These are phyloP conservation scores for Phytopythium aichiense DNA, from an alignment of 352 stramenopile genomes.

Conservation along the genomic window DNA sequence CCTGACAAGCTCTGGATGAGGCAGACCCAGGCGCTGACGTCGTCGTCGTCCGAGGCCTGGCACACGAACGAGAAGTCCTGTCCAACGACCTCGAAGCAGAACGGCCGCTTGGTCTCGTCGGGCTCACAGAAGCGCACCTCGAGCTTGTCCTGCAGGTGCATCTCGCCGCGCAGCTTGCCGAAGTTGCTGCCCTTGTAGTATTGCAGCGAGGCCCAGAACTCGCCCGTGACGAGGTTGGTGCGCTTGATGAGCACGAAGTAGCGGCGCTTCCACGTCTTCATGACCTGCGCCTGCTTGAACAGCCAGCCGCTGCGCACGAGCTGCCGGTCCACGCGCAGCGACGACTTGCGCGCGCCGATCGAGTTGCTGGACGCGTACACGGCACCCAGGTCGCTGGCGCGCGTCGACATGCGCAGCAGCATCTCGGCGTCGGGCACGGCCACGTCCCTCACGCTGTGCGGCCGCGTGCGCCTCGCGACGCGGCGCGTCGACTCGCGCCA, in stretches of 20 bases:
- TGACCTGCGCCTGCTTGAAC: slow-evolving; percentile 57
- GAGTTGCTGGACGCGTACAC: slow-evolving; percentile 37
- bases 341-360: slow-evolving; percentile 27
- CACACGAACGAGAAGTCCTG: slow-evolving; percentile 74
- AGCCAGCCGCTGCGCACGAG: slow-evolving; percentile 50
- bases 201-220: slow-evolving; percentile 71
- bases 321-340: slow-evolving; percentile 36
- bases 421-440: slow-evolving; percentile 39
- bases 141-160: slow-evolving; percentile 67
- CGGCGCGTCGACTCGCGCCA: slow-evolving; percentile 33
- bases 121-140: slow-evolving; percentile 75
- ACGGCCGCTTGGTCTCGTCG: slow-evolving; percentile 72
- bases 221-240: slow-evolving; percentile 58
- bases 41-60: slow-evolving; percentile 77
- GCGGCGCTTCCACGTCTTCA: slow-evolving; percentile 85
- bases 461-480: slow-evolving; percentile 11
- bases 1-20: slow-evolving; percentile 68
- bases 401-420: slow-evolving; percentile 48
- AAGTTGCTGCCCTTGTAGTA: slow-evolving; percentile 88
- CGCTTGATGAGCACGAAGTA: slow-evolving; percentile 86
- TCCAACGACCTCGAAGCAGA: slow-evolving; percentile 79
- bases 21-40: slow-evolving; percentile 84
- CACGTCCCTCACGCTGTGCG: slow-evolving; percentile 7
- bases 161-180: slow-evolving; percentile 70
- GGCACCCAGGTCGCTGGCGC: slow-evolving; percentile 25